These are phyloP conservation scores for Tetrahymena borealis DNA, from an alignment of 73 alveolate species.

Conservation along the genomic window DNA sequence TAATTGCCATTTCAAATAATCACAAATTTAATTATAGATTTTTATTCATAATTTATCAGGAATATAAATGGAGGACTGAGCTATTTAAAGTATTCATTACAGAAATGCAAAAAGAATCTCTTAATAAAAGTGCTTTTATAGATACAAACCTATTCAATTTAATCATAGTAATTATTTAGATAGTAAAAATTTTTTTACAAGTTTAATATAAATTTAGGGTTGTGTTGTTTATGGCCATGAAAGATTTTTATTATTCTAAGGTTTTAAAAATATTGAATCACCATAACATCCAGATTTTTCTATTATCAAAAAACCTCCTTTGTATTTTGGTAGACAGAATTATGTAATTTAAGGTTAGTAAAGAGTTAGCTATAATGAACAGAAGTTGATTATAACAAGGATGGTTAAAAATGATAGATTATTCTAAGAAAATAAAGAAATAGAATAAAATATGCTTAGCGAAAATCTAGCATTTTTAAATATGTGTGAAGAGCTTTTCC, in stretches of 20 bases:
- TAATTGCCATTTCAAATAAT: not conserved
- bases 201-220: not conserved
- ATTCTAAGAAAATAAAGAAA: not conserved
- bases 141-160: not conserved
- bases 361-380: not conserved
- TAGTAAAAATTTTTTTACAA: not conserved
- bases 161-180: not conserved
- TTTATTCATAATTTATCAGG: not conserved
- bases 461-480: not conserved
- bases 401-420: not conserved
- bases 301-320: not conserved
- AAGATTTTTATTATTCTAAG: not conserved
- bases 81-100: not conserved
- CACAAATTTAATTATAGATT: not conserved
- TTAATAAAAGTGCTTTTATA: not conserved
- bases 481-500: not conserved
- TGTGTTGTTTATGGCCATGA: not conserved
- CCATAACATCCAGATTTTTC: not conserved
- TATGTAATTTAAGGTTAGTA: not conserved
- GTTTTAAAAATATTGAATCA: not conserved
- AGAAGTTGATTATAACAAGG: not conserved
- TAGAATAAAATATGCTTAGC: not conserved
- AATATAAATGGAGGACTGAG: not conserved
- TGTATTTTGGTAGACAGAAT: not conserved
- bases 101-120: not conserved